Evolutionary conservation across 108 stramenopile species (phyloP).

Genomic region (Cyclotella distinguenda): DNA sequence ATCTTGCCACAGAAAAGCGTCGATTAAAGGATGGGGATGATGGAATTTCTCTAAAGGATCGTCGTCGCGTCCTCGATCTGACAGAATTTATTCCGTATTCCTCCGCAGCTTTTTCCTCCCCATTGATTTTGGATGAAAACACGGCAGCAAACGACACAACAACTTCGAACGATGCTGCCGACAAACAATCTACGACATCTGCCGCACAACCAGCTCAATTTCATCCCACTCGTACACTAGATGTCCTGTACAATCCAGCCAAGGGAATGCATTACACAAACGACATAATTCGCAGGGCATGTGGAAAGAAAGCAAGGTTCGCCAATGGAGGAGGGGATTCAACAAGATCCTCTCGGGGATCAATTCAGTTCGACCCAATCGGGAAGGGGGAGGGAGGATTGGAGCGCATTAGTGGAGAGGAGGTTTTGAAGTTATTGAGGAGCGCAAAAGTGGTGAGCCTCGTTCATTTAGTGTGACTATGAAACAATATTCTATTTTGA

Average conservation of each 20-base stretch:
- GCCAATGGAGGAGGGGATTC: not conserved
- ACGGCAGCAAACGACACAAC: not conserved
- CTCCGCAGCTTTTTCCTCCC: not conserved
- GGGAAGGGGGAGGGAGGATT: conserved; percentile 34
- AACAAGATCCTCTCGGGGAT: not conserved
- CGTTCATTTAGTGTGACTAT: not conserved
- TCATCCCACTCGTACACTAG: conserved; percentile 24
- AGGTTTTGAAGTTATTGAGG: conserved; percentile 40
- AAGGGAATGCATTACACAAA: conserved; percentile 62
- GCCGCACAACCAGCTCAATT: too few relatives aligned
- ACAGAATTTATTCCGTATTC: conserved; percentile 51
- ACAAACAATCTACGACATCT: not conserved
- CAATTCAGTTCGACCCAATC: conserved; percentile 42
- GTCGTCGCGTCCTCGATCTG: conserved; percentile 25
- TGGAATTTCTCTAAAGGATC: not conserved
- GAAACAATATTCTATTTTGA: not conserved
- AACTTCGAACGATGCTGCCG: not conserved
- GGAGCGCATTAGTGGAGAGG: conserved; percentile 46
- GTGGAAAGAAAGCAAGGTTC: conserved; percentile 21
- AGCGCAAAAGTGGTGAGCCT: conserved; percentile 47
- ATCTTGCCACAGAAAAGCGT: not conserved
- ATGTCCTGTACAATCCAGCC: conserved; percentile 54
- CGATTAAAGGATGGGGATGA: not conserved
- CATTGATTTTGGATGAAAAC: not conserved
- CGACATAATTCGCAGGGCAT: conserved; percentile 40